These are phyloP conservation scores for Phaeodactylum tricornutum DNA, from an alignment of 108 stramenopile genomes.

Conservation along the genomic window DNA sequence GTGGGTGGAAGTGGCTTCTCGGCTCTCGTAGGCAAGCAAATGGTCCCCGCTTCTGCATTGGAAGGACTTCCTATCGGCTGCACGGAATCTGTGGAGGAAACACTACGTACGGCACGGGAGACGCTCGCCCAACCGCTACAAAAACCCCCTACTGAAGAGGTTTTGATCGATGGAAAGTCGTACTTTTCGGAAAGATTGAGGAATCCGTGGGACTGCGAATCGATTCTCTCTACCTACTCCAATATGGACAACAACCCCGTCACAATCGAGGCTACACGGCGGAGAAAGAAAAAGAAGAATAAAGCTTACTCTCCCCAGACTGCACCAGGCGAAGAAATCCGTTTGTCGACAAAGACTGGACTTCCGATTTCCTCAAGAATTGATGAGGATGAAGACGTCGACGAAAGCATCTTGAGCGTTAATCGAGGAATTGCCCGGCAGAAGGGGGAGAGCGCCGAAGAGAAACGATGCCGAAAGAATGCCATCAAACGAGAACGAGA, in stretches of 20 bases:
- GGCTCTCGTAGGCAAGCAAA: slow-evolving; percentile 55
- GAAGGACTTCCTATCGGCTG: slow-evolving; percentile 14
- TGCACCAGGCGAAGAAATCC: slow-evolving; percentile 27
- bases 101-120: slow-evolving; percentile 66
- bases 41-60: slow-evolving; percentile 41
- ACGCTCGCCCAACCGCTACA: slow-evolving; percentile 54
- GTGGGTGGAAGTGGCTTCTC: slow-evolving; percentile 67
- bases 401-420: slow-evolving; percentile 57
- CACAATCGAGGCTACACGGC: slow-evolving; percentile 47
- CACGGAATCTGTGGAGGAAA: slow-evolving; percentile 27
- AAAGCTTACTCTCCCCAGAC: not conserved
- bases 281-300: slow-evolving; percentile 25
- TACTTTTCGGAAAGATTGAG: slow-evolving; percentile 61
- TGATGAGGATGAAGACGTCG: slow-evolving; percentile 10
- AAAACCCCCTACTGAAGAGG: slow-evolving; percentile 65
- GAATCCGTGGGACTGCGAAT: slow-evolving; percentile 97
- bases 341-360: slow-evolving; percentile 86
- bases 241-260: slow-evolving; percentile 94
- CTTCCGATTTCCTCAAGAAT: slow-evolving; percentile 46
- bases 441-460: slow-evolving; percentile 66
- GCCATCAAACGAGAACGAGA: slow-evolving; percentile 76
- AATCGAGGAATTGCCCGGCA: slow-evolving; percentile 77
- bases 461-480: slow-evolving; percentile 81
- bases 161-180: slow-evolving; percentile 79
- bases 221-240: slow-evolving; percentile 91